Evolutionary conservation across 2,329 filamentous ascomycete genomes (phyloP), one percentile per base, ranked within the genome.

Genomic region (Helicocarpus griseus): DNA sequence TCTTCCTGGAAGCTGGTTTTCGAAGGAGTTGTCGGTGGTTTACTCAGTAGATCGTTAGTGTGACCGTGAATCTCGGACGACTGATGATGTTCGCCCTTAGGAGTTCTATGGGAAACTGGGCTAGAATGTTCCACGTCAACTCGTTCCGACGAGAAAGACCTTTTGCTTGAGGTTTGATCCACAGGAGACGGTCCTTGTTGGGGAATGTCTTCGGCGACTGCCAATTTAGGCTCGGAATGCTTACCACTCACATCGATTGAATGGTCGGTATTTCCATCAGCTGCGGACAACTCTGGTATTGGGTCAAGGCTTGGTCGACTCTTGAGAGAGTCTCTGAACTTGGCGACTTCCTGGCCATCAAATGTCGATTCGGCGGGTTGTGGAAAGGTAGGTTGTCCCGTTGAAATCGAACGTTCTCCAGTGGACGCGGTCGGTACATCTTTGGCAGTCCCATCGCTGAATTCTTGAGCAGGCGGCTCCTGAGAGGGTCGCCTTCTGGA

Each of bases 151-250:
- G 73, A 70, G 11, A 71, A 69, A 29, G 70, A 52, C 69, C 68
- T 52, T 76, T 69, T 47, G 13, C 55, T 73, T 73, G 28, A 69
- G 65, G 7, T 67, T 70, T 19, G 72, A 44, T 72, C 67, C 19
- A 73, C 60, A 6, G 71, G 69, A 13, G 66, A 65, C 35, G 65
- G 62, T 40, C 60, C 54, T 17, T 51, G 50, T 9, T 43, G 39
- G 28, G 7, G 19, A 22, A 14, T 22, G 24, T 44, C 24, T 28
- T 45, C 31, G 41, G 41, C 35, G 3, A 24, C 39, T 31, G 24
- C 41, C 31, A 50, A 21, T 29, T 48, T 44, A 19, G 22, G 33
- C 19, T 50, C 47, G 40, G 39, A 48, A 38, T 51, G 17, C 26
- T 33, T 17, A 17, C 49, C 44, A 35, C 40, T 45, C 21, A 52